These are phyloP conservation scores for Candida xyloterini DNA, from an alignment of 805 yeast genomes.

Conservation along the genomic window DNA sequence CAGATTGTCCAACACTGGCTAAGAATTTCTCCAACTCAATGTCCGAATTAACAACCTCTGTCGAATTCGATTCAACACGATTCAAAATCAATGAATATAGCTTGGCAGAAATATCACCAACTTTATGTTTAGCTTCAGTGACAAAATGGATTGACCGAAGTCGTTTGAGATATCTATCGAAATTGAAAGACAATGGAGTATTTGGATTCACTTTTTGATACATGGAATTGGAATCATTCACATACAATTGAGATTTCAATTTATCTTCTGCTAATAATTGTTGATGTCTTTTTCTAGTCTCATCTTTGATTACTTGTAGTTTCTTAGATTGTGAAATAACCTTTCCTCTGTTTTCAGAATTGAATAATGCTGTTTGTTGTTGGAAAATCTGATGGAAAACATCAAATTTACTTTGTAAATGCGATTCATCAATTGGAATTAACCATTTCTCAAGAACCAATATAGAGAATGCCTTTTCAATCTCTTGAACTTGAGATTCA, in stretches of 20 bases:
- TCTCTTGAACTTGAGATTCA: slow-evolving; percentile 24
- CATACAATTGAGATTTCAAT: slow-evolving; percentile 11
- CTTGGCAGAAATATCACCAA: slow-evolving; percentile 66
- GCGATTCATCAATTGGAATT: slow-evolving; percentile 40
- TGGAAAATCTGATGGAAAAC: slow-evolving; percentile 37
- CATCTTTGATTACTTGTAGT: slow-evolving; percentile 58
- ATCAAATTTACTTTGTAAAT: slow-evolving; percentile 32
- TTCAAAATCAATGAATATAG: slow-evolving; percentile 60
- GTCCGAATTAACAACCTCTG: slow-evolving; percentile 26
- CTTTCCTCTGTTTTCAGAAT: slow-evolving; percentile 29
- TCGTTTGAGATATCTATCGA: slow-evolving; percentile 63
- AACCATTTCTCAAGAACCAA: slow-evolving; percentile 51
- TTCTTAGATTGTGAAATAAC: slow-evolving; percentile 52
- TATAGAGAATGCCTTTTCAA: slow-evolving; percentile 39
- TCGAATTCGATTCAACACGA: slow-evolving; percentile 56
- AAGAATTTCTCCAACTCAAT: slow-evolving; percentile 27
- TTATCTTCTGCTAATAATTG: slow-evolving; percentile 15
- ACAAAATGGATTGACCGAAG: slow-evolving; percentile 63
- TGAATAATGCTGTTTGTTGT: slow-evolving; percentile 34
- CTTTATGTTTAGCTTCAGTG: slow-evolving; percentile 58
- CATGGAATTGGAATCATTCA: slow-evolving; percentile 8
- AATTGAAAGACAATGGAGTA: slow-evolving; percentile 56
- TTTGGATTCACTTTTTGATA: slow-evolving; percentile 44
- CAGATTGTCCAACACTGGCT: slow-evolving; percentile 32
- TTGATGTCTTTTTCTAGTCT: slow-evolving; percentile 38